Percentiles rank a stretch among this genome's conserved stretches.
Evolutionary conservation across 202 grass and related monocot species (phyloP).

Genomic region (Zoysia matrella): DNA sequence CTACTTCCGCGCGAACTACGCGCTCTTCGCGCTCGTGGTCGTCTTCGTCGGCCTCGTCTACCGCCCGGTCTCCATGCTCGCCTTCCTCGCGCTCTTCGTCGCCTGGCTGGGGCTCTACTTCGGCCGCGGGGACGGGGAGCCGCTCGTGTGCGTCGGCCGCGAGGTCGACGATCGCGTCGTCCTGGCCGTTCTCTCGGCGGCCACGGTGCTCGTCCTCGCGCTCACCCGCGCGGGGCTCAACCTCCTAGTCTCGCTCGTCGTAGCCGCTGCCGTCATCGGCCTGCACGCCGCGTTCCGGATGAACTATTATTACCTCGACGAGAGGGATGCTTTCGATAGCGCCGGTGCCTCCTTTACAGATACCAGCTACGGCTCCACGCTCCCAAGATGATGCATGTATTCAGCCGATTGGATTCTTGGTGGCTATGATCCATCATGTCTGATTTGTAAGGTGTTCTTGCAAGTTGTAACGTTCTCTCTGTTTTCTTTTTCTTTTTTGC

Average conservation of each 20-base stretch:
- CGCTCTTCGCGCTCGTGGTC: conserved; percentile 63
- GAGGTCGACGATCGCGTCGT: conserved; percentile 82
- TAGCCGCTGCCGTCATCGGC: conserved; percentile 58
- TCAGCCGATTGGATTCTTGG: conserved; percentile 14
- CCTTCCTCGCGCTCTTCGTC: conserved; percentile 80
- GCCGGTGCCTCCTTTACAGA: conserved; percentile 60
- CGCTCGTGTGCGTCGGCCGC: conserved; percentile 57
- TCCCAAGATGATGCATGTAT: conserved; percentile 40
- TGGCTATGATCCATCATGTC: conserved; percentile 2
- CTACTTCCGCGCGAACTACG: conserved; percentile 96
- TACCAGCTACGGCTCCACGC: conserved; percentile 44
- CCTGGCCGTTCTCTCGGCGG: conserved; percentile 58
- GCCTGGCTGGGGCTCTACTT: conserved; percentile 84
- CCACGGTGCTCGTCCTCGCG: conserved; percentile 76
- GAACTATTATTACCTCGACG: conserved; percentile 71
- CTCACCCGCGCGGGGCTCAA: conserved; percentile 82
- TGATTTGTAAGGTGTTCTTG: conserved; percentile 35
- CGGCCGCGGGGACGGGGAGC: conserved; percentile 14
- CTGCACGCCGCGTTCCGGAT: conserved; percentile 74
- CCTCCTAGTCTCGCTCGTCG: conserved; percentile 72
- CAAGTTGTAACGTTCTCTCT: conserved; percentile 4
- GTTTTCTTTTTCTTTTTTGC: neutral
- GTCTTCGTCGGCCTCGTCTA: conserved; percentile 86
- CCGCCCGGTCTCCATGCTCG: conserved; percentile 81
- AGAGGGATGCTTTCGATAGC: conserved; percentile 64